phyloP scores from a whole-genome alignment of 2,329 filamentous ascomycete genomes.

The Aspergillus chevalieri region DNA sequence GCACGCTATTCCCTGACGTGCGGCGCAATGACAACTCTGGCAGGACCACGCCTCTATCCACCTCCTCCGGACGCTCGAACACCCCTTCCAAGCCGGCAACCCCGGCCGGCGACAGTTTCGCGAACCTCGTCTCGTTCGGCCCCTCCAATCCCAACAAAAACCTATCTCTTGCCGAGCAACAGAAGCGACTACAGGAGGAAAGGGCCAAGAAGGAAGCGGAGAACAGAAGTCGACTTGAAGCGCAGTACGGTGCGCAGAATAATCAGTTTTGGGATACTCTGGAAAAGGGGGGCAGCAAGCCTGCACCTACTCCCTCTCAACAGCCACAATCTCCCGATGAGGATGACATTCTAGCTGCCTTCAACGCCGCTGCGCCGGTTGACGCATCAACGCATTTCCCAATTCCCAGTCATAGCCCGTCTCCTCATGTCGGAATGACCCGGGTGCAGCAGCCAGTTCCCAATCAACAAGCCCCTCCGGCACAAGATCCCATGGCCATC shows the following conservation, averaged over 20 bases:
- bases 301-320: conserved; percentile 42
- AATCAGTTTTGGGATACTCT: conserved; percentile 70
- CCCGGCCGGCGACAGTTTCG: conserved; percentile 50
- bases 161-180: conserved; percentile 60
- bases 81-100: conserved; percentile 36
- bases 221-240: conserved; percentile 63
- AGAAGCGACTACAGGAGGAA: conserved; percentile 68
- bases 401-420: conserved; percentile 32
- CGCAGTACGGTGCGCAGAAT: conserved; percentile 64
- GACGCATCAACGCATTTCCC: conserved; percentile 56
- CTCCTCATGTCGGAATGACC: conserved; percentile 18
- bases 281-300: conserved; percentile 48
- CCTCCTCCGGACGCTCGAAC: conserved; percentile 24
- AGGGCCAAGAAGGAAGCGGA: conserved; percentile 69
- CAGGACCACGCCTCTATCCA: conserved; percentile 38
- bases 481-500: conserved; percentile 30
- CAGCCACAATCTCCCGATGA: conserved; percentile 48
- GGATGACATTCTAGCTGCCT: conserved; percentile 57
- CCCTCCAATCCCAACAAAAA: conserved; percentile 52
- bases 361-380: conserved; percentile 54
- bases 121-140: conserved; percentile 58
- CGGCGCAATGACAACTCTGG: conserved; percentile 36
- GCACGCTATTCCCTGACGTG: conserved; percentile 29
- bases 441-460: conserved; percentile 5
- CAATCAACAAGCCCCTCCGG: conserved; percentile 11